Base-by-base conservation (phyloP, 2,329 filamentous ascomycete genomes). In the Didymella pinodella region DNA sequence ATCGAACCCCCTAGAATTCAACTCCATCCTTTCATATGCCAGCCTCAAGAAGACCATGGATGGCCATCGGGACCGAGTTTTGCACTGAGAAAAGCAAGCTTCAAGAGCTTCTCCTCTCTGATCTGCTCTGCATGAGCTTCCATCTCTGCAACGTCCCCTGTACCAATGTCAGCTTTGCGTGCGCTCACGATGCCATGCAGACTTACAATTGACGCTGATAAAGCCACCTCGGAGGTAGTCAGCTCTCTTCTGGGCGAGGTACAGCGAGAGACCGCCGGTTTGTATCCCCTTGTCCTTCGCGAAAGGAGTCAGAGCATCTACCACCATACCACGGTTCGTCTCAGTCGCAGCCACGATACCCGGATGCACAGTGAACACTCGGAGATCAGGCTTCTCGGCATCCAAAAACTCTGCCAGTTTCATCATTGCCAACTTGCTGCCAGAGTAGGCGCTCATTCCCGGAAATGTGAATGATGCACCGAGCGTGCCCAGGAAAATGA, bases 91-190 rank as follows among this genome's bases (percentile, higher is more conserved):
- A 67, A 68, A 41, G 48, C 63, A 41, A 65, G 55, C 50, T 69
- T 70, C 44, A 76, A 59, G 36, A 74, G 54, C 50, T 72, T 69
- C 43, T 67, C 64, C 26, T 69, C 59, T 11, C 69, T 57, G 58
- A 75, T 73, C 60, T 75, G 66, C 16, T 70, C 64, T 46, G 64
- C 68, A 54, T 71, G 67, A 14, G 49, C 59, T 48, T 70, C 60
- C 56, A 75, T 59, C 63, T 75, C 68, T 14, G 64, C 57, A 36
- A 73, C 62, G 62, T 76, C 72, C 73, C 63, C 62, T 61, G 45
- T 25, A 49, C 41, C 11, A 14, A 20, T 31, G 44, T 66, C 31
- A 63, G 49, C 43, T 12, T 40, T 20, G n/a, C 8, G 20, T 6
- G 20, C 16, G 36, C 36, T 40, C 18, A 40, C n/a, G 22, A 26